Conservation (phyloP, 2,329 filamentous ascomycete species). For the Corynespora cassiicola region DNA sequence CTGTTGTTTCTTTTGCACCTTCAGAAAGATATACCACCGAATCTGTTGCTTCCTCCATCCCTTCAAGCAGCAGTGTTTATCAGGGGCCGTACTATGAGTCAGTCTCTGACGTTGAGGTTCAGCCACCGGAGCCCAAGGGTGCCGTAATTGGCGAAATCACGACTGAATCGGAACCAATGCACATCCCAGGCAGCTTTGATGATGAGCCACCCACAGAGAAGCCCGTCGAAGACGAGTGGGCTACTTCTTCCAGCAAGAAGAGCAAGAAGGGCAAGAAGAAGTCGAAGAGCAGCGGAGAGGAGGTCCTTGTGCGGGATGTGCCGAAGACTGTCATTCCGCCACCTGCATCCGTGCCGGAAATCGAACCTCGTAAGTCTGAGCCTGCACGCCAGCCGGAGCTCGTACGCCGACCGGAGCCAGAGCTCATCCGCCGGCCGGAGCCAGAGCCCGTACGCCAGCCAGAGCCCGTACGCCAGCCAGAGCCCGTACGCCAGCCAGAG, state of each 20-base stretch:
- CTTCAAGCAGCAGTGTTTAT: slow-evolving; percentile 35
- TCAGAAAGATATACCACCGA: no score
- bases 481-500: no score
- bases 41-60: slow-evolving; percentile 19
- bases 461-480: no score
- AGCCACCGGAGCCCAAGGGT: slow-evolving; percentile 31
- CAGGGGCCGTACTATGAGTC: slow-evolving; percentile 50
- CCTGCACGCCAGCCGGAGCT: not conserved
- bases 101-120: slow-evolving; percentile 48
- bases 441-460: no score
- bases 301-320: slow-evolving; percentile 1
- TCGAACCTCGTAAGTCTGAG: slow-evolving; percentile 1
- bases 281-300: slow-evolving; percentile 6
- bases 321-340: not conserved
- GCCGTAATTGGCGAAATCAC: slow-evolving; percentile 44
- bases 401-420: no score
- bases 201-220: slow-evolving; percentile 39
- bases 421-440: no score
- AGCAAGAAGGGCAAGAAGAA: slow-evolving; percentile 29
- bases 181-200: slow-evolving; percentile 69
- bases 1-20: no score
- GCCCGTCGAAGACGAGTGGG: slow-evolving; percentile 23
- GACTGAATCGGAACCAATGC: slow-evolving; percentile 64
- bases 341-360: slow-evolving; percentile 1
- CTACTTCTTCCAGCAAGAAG: slow-evolving; percentile 21